Evolutionary conservation across 352 stramenopile species (phyloP).

Genomic region (Globisporangium radiosum): DNA sequence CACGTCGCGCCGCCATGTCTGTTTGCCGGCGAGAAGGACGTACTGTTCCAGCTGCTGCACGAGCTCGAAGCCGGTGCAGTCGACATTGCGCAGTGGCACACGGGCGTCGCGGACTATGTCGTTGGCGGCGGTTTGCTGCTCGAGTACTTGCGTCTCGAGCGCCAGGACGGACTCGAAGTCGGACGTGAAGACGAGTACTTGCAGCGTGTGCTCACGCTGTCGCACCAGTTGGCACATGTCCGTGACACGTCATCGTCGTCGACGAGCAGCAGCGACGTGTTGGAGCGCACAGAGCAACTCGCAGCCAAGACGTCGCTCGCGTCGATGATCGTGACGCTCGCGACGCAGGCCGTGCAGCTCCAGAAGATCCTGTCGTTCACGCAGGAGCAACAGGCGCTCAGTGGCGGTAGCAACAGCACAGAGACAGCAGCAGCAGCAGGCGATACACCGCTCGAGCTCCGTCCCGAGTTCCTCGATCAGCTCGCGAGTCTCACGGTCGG

Average conservation of each 20-base stretch:
- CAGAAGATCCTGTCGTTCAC: conserved; percentile 43
- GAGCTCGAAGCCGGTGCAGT: conserved; percentile 47
- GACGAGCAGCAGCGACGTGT: conserved; percentile 6
- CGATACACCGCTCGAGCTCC: conserved; percentile 32
- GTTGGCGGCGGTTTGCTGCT: conserved; percentile 57
- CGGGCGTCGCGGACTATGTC: conserved; percentile 32
- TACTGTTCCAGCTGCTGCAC: conserved; percentile 42
- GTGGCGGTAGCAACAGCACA: not conserved
- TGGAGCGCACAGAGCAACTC: conserved; percentile 15
- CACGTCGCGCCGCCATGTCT: conserved; percentile 53
- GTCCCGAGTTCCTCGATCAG: conserved; percentile 35
- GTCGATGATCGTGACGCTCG: conserved; percentile 56
- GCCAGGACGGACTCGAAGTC: conserved; percentile 44
- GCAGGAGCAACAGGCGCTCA: conserved; percentile 31
- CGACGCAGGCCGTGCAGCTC: conserved; percentile 44
- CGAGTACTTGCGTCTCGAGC: conserved; percentile 65
- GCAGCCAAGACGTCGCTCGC: conserved; percentile 45
- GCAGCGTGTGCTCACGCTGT: conserved; percentile 50
- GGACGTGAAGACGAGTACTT: conserved; percentile 53
- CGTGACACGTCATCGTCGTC: conserved; percentile 11
- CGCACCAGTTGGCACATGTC: conserved; percentile 40
- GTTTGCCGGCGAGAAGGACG: conserved; percentile 55
- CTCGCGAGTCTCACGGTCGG: conserved; percentile 34
- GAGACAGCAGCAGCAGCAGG: not conserved
- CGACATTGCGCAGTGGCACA: conserved; percentile 63